phyloP scores from a whole-genome alignment of 2,329 filamentous ascomycete species.

The Ophiostoma montium region DNA sequence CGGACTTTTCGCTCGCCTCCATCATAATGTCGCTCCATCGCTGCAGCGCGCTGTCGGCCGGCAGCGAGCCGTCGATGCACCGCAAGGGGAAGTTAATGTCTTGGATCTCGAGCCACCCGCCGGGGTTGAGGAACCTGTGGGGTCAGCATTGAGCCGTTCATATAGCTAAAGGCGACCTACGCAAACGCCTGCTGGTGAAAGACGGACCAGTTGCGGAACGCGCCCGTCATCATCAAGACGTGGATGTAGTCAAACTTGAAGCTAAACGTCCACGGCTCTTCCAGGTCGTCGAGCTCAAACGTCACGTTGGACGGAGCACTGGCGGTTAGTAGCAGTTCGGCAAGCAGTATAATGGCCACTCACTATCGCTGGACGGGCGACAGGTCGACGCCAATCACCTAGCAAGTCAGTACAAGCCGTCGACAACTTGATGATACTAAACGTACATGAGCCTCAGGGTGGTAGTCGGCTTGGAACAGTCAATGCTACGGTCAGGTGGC shows the following conservation, averaged over 20 bases:
- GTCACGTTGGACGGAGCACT: conserved; percentile 15
- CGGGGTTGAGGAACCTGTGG: conserved; percentile 13
- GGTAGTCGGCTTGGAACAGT: conserved; percentile 13
- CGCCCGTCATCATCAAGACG: conserved; percentile 17
- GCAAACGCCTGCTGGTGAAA: conserved; percentile 16
- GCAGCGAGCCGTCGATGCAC: conserved; percentile 19
- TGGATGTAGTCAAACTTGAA: conserved; percentile 19
- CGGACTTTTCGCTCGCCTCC: conserved; percentile 17
- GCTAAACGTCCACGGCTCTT: conserved; percentile 18
- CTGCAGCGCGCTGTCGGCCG: conserved; percentile 14
- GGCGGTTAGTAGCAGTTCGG: neutral
- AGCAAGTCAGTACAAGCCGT: neutral
- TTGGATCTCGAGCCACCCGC: conserved; percentile 17
- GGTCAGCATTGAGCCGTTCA: too few species aligned
- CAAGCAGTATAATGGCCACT: neutral
- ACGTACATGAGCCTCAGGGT: conserved; percentile 15
- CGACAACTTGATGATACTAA: too few species aligned
- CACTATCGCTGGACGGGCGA: conserved; percentile 17
- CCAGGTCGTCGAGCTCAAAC: conserved; percentile 18
- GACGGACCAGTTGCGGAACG: conserved; percentile 16
- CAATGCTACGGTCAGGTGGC: neutral
- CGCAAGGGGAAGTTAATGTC: conserved; percentile 20
- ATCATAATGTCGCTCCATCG: conserved; percentile 20
- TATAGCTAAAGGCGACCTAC: conserved; percentile 7
- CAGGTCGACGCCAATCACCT: conserved; percentile 16